Base-by-base conservation (phyloP, 1,284 basidiomycete genomes). In the Trametes versicolor region DNA sequence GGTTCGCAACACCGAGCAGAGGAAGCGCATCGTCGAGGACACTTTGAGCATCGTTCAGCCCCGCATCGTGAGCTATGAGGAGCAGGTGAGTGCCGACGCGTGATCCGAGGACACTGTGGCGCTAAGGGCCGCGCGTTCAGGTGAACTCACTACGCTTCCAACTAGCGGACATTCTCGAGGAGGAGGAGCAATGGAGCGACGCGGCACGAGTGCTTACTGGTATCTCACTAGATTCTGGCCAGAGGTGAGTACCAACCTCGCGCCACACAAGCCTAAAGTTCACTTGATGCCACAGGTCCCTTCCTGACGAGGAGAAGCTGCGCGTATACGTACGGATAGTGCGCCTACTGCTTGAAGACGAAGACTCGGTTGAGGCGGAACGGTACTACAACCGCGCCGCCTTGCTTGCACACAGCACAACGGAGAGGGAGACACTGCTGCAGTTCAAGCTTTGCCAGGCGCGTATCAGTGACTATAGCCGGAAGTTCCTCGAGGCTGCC, bases 361-460 rank as follows among this genome's bases (percentile, higher is more conserved):
- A 96, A 74, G 95, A 98, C 73, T 93, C 93, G 1, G 92, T 95
- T 0, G 93, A 94, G 76, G 98, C 98, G 43, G 97, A 99, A 76
- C 93, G 94, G 7, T 99, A 96, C 78, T 96, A 98, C 77, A 97
- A 97, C 73, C 93, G 97, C 58, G 97, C 98, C n/a, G 93, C 94
- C 12, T 85, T 96, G 43, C 85, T 99, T 32, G 90, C 95, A 39
- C 93, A 95, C 75, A 87, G 88, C 19, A 86, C 90, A 15, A 84
- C 82, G 21, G 89, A 97, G 78, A 89, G 88, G 73, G 92, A 92
- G 74, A 92, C 90, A 12, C 83, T 90, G 41, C 85, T 97, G 19
- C 83, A 90, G 62, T 96, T 92, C 82, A 95, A 95, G 75, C 86
- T 97, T 29, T 96, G 91, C 70, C 94, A 96, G 81, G 98, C 98